Evolutionary conservation across 106 monocot genomes (phyloP).

Genomic region (Chionographis japonica): DNA sequence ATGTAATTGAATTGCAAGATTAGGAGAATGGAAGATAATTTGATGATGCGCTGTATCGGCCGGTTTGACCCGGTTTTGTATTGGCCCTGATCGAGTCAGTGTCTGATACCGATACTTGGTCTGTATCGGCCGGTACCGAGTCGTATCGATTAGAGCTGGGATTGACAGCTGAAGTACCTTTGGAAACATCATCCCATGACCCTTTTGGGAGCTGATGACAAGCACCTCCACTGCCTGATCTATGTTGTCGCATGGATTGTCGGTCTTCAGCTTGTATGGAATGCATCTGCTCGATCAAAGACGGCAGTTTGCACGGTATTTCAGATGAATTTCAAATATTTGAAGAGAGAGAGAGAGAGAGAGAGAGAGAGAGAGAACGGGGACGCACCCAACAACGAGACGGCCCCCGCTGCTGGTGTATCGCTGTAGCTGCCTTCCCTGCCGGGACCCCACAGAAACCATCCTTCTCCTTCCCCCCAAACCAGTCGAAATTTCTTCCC

Average conservation of each 20-base stretch:
- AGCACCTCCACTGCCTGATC: constrained; percentile 51
- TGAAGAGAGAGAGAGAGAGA: not conserved
- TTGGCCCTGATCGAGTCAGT: no score
- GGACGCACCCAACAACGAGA: constrained; percentile 20
- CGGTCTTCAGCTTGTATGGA: constrained; percentile 50
- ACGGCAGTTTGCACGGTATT: not conserved
- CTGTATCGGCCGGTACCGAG: no score
- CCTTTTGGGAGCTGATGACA: constrained; percentile 73
- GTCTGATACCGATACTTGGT: no score
- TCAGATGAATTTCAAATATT: not conserved
- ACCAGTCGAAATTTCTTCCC: not conserved
- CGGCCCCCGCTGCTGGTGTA: constrained; percentile 12
- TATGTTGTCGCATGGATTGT: constrained; percentile 7
- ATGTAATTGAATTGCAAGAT: not conserved
- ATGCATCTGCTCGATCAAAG: constrained; percentile 41
- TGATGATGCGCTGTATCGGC: no score
- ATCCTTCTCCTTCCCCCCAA: constrained; percentile 4
- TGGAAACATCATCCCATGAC: constrained; percentile 63
- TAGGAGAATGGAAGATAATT: not conserved
- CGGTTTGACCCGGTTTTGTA: no score
- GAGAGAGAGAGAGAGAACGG: not conserved
- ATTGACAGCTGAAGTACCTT: constrained; percentile 35
- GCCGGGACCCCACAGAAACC: constrained; percentile 14
- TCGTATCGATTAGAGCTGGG: not conserved
- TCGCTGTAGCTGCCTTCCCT: constrained; percentile 26